Evolutionary conservation across 1,139 yeast species (phyloP), one percentile per base, ranked within the genome.

Genomic region (Kluyveromyces sp.): DNA sequence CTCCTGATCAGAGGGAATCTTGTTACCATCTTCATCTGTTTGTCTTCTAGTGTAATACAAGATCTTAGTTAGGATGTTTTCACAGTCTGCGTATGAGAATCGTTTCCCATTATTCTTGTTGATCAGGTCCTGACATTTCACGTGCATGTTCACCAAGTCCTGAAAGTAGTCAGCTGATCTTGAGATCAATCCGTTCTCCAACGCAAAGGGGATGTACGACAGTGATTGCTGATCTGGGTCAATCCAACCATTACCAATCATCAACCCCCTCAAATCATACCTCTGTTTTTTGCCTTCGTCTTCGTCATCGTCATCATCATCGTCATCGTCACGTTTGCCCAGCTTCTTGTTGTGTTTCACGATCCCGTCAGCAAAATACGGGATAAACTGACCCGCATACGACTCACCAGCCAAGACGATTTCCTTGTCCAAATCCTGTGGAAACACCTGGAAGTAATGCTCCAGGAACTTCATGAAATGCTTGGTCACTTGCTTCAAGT

Each of bases 211-310:
- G 32, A 86, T 64, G 56, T 84, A 88, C 13, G 95, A 78, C 47
- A 87, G 69, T 45, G 94, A 81, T 64, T 92, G 98, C 42, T 76
- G 74, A 49, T 79, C 76, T 1, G 97, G 96, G 33, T 88, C 89
- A n/a, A 92, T 78, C 95, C 96, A 92, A 1, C 96, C 97, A 65
- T 92, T 92, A 9, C 97, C 97, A 46, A 92, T 83, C 51, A 88
- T 54, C n/a, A 86, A 59, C 0, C 89, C 92, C 49, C 75, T 70
- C 45, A 89, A 60, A 46, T 80, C 69, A 49, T 75, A 66, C 1
- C 53, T 6, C 8, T 22, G 26, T 9, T 22, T 22, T 22, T 22
- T 49, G 12, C 51, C 48, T 16, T 60, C 1, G 52, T 13, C 15
- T 25, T 29, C 3, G 61, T 47, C 6, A 9, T 33, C 26, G 7